phyloP scores from a whole-genome alignment of 1,284 basidiomycete species.

The Coriolopsis trogii region DNA sequence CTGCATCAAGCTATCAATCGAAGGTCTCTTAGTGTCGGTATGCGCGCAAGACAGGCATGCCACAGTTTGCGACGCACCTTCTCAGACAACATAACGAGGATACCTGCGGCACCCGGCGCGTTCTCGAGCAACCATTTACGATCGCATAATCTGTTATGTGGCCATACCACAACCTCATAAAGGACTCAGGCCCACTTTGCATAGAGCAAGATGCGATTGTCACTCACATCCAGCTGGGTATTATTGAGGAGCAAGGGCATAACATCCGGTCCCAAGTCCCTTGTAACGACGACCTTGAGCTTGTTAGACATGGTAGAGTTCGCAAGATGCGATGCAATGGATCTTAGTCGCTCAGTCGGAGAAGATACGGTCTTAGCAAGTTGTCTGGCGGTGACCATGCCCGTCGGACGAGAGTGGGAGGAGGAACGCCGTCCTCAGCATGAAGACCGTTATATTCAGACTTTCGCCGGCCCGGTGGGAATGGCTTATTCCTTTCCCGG shows the following conservation, averaged over 20 bases:
- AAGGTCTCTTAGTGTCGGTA: background rate
- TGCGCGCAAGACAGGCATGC: too few species aligned
- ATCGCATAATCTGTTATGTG: constrained; percentile 62
- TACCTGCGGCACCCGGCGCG: constrained; percentile 62
- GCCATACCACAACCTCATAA: constrained; percentile 69
- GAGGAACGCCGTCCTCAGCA: background rate
- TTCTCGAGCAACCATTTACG: constrained; percentile 83
- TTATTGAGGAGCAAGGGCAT: constrained; percentile 62
- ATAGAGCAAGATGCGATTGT: background rate
- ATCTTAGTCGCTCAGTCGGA: constrained; percentile 4
- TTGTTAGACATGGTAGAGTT: constrained; percentile 8
- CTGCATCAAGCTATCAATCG: constrained; percentile 67
- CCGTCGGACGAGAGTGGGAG: background rate
- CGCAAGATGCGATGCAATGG: constrained; percentile 12
- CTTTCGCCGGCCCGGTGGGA: background rate
- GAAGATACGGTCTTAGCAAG: background rate
- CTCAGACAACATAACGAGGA: constrained; percentile 74
- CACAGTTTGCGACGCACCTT: constrained; percentile 47
- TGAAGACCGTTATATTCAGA: background rate
- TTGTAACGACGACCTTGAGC: constrained; percentile 66
- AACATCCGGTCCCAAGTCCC: constrained; percentile 70
- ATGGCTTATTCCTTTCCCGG: too few species aligned
- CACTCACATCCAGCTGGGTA: constrained; percentile 58
- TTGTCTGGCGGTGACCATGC: constrained; percentile 3
- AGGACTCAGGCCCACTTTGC: background rate